Conservation (phyloP, 208 protist genomes). For the Trypanosomatidae sp. region DNA sequence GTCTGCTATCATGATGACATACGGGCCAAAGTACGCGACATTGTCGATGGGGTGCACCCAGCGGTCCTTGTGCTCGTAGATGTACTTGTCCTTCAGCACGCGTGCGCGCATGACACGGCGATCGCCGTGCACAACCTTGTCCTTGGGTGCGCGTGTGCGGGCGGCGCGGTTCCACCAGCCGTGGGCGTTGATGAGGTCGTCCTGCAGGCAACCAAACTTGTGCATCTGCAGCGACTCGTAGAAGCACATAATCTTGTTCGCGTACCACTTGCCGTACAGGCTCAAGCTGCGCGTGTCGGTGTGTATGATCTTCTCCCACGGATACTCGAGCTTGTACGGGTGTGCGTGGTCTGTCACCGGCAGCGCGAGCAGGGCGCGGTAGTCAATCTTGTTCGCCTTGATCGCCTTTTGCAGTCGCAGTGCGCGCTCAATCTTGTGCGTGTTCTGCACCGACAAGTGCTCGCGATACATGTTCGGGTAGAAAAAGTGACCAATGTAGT, state of each 20-base stretch:
- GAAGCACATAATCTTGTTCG: constrained; percentile 85
- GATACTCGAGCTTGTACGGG: constrained; percentile 89
- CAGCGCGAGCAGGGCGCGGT: constrained; percentile 76
- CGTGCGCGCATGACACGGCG: constrained; percentile 79
- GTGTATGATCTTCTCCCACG: constrained; percentile 85
- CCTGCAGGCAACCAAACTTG: constrained; percentile 83
- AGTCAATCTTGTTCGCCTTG: constrained; percentile 90
- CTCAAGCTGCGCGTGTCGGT: constrained; percentile 66
- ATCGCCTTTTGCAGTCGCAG: constrained; percentile 82
- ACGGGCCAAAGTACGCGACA: constrained; percentile 82
- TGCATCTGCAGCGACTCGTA: constrained; percentile 80
- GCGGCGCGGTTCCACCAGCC: constrained; percentile 85
- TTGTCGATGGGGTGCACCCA: constrained; percentile 88
- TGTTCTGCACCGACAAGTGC: constrained; percentile 80
- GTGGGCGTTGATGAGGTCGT: constrained; percentile 85
- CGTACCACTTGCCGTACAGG: constrained; percentile 82
- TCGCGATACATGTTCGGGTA: constrained; percentile 87
- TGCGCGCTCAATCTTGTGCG: constrained; percentile 79
- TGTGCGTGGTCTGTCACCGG: constrained; percentile 85
- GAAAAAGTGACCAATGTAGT: constrained; percentile 84
- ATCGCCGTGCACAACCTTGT: constrained; percentile 79
- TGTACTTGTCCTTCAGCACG: constrained; percentile 86
- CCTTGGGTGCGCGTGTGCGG: constrained; percentile 71
- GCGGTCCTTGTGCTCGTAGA: constrained; percentile 80
- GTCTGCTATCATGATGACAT: constrained; percentile 88